Conservation (phyloP, 352 stramenopile species). For the Peronospora farinosa region DNA sequence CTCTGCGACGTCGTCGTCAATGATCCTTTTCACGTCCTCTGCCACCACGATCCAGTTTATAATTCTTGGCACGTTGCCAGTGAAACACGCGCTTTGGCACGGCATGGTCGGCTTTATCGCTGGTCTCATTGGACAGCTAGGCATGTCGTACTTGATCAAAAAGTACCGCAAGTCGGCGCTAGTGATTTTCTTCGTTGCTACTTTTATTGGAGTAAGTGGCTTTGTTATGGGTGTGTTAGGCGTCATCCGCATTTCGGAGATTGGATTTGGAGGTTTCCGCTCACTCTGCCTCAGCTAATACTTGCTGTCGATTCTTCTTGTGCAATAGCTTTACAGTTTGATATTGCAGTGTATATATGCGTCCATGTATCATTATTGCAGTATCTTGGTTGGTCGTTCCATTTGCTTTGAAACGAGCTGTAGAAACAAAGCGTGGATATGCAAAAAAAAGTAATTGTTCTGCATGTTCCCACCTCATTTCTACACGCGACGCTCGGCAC, state of each 20-base stretch:
- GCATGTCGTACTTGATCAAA: constrained; percentile 88
- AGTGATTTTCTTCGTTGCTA: constrained; percentile 70
- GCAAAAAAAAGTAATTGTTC: too few species aligned
- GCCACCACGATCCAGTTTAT: constrained; percentile 94
- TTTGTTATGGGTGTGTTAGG: constrained; percentile 69
- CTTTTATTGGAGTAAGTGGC: constrained; percentile 65
- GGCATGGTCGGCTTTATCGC: constrained; percentile 89
- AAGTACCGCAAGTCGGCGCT: constrained; percentile 85
- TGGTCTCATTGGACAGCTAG: constrained; percentile 88
- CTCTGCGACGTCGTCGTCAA: constrained; percentile 85
- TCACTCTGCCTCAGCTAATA: constrained; percentile 41
- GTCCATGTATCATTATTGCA: too few species aligned
- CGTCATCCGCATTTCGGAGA: constrained; percentile 41
- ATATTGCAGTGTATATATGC: background rate
- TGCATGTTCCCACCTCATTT: too few species aligned
- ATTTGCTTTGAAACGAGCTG: too few species aligned
- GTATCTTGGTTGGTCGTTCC: too few species aligned
- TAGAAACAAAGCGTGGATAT: too few species aligned
- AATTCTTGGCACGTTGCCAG: constrained; percentile 88
- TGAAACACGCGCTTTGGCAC: constrained; percentile 88
- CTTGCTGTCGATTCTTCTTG: constrained; percentile 1
- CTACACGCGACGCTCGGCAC: too few species aligned
- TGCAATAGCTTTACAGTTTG: constrained; percentile 1
- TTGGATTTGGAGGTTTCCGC: constrained; percentile 70
- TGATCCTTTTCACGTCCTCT: constrained; percentile 93